A percentile compares a stretch with the other conserved stretches of the same genome.
Evolutionary conservation across 2,329 filamentous ascomycete species (phyloP).

Genomic region (Colletotrichum filicis): DNA sequence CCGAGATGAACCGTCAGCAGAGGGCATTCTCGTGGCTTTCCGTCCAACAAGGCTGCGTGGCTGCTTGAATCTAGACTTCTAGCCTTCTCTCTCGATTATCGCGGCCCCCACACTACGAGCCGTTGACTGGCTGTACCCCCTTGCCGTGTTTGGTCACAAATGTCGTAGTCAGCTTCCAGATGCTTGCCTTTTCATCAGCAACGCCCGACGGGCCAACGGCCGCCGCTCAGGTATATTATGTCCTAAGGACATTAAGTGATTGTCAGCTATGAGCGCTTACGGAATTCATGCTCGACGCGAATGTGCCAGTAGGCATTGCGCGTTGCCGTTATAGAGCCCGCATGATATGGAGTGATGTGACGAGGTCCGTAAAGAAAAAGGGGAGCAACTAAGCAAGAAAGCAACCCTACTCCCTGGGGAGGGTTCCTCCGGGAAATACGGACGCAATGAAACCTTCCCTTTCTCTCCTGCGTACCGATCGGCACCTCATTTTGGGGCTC

Average conservation of each 20-base stretch:
- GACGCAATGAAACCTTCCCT: not conserved
- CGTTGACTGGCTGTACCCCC: not conserved
- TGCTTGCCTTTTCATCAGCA: not conserved
- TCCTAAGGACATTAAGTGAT: not conserved
- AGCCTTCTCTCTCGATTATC: not conserved
- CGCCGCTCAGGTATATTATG: not conserved
- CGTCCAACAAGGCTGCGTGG: not conserved
- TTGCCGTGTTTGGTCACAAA: not conserved
- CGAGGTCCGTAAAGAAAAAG: not conserved
- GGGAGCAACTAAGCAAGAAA: not conserved
- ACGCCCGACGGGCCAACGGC: not conserved
- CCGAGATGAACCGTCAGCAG: not conserved
- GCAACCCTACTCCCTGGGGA: not conserved
- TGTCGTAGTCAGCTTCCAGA: not conserved
- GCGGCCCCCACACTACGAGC: not conserved
- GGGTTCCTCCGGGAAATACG: not conserved
- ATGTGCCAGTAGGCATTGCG: not conserved
- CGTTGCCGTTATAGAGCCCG: not conserved
- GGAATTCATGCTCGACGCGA: not conserved
- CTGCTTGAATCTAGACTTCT: not conserved
- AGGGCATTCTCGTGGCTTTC: no score
- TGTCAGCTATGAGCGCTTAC: not conserved
- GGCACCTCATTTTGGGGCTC: not conserved
- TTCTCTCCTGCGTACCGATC: not conserved
- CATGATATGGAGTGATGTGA: not conserved